These are phyloP conservation scores for Periconia macrospinosa DNA, from an alignment of 2,329 filamentous ascomycete genomes.

Conservation along the genomic window DNA sequence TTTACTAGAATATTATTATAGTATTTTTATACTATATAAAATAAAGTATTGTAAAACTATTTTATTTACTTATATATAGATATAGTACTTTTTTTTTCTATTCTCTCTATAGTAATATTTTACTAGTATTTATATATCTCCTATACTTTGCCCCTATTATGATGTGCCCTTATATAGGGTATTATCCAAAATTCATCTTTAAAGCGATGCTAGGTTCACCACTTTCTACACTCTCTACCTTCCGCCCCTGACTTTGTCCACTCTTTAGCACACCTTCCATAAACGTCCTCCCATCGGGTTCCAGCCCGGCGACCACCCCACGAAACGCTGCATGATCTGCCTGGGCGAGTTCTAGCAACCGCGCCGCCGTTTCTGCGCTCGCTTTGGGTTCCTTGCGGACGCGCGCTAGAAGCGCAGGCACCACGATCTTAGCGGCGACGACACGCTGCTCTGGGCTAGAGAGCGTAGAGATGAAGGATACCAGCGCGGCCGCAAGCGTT, in stretches of 20 bases:
- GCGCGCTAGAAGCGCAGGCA: conserved; percentile 75
- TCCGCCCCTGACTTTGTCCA: conserved; percentile 52
- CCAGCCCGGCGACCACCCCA: conserved; percentile 71
- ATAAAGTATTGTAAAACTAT: too few relatives aligned
- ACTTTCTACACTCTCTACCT: conserved; percentile 56
- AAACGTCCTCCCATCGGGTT: conserved; percentile 68
- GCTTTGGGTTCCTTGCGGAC: conserved; percentile 65
- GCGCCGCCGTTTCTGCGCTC: conserved; percentile 68
- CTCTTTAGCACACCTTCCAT: conserved; percentile 80
- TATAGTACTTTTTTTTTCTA: too few relatives aligned
- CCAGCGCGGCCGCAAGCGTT: conserved; percentile 73
- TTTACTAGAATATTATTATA: too few relatives aligned
- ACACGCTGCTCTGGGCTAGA: conserved; percentile 28
- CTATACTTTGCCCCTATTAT: too few relatives aligned
- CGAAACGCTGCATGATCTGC: conserved; percentile 74
- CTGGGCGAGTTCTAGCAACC: conserved; percentile 80
- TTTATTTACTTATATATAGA: too few relatives aligned
- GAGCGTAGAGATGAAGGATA: conserved; percentile 64
- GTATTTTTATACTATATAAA: too few relatives aligned
- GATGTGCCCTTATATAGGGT: too few relatives aligned
- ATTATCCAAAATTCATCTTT: conserved; percentile 79
- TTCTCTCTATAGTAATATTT: too few relatives aligned
- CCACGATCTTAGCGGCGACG: conserved; percentile 72
- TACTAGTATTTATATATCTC: too few relatives aligned
- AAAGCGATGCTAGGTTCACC: conserved; percentile 80